Percentiles rank a stretch among this genome's conserved stretches.
Conservation (phyloP, 495 filamentous ascomycete species). For the Usnea hakonensis region DNA sequence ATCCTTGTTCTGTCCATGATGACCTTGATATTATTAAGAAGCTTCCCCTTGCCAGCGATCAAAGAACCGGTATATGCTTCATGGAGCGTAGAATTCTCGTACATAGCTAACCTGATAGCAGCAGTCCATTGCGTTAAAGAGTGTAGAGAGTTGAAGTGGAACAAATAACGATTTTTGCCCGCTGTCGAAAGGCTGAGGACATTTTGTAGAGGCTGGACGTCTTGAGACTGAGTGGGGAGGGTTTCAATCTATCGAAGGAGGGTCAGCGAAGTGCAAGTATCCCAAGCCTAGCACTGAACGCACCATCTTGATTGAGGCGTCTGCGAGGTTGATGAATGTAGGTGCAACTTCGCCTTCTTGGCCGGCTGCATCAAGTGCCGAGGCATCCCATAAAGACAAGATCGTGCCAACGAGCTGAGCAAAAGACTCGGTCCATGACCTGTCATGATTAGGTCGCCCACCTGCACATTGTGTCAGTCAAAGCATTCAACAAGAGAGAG, state of each 20-base stretch:
- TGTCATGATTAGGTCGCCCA: constrained; percentile 75
- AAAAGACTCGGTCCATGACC: constrained; percentile 94
- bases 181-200: constrained; percentile 93
- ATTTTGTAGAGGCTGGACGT: constrained; percentile 76
- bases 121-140: constrained; percentile 95
- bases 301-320: constrained; percentile 97
- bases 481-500: constrained; percentile 10
- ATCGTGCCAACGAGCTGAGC: constrained; percentile 93
- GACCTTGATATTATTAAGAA: constrained; percentile 72
- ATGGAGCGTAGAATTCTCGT: constrained; percentile 84
- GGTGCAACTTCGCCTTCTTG: constrained; percentile 79
- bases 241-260: constrained; percentile 65
- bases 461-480: constrained; percentile 43
- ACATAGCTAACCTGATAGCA: constrained; percentile 89
- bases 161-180: constrained; percentile 85
- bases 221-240: constrained; percentile 67
- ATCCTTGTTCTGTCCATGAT: constrained; percentile 75
- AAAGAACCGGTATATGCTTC: constrained; percentile 95
- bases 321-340: constrained; percentile 93
- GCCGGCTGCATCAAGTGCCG: constrained; percentile 80
- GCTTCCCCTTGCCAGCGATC: constrained; percentile 88
- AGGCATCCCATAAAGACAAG: constrained; percentile 91
- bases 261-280: constrained; percentile 11
- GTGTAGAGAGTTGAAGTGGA: constrained; percentile 92
- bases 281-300: neutral